These are phyloP conservation scores for Lecanicillium sp. DNA, from an alignment of 2,329 filamentous ascomycete genomes.

Conservation along the genomic window DNA sequence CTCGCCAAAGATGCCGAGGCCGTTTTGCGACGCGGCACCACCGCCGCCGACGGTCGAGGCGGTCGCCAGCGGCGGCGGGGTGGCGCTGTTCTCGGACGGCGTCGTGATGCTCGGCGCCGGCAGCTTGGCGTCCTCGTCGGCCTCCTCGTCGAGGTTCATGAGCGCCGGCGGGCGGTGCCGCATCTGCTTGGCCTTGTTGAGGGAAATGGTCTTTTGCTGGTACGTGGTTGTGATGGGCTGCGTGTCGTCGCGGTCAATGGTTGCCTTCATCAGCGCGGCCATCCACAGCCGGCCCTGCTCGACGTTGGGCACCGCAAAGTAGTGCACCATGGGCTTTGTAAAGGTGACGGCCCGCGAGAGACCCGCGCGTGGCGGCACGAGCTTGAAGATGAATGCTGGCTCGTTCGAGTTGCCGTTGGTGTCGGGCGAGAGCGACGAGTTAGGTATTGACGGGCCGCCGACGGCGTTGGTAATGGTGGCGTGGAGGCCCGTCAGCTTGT, in stretches of 20 bases:
- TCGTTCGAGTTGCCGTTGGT: conserved; percentile 35
- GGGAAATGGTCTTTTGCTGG: conserved; percentile 91
- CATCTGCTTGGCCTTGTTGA: conserved; percentile 81
- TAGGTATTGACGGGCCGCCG: conserved; percentile 27
- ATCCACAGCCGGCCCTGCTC: conserved; percentile 91
- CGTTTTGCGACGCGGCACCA: conserved; percentile 23
- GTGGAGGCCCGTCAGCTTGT: conserved; percentile 82
- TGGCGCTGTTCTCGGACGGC: no score
- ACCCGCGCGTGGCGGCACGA: conserved; percentile 82
- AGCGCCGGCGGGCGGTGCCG: conserved; percentile 83
- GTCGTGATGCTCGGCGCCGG: conserved; percentile 10
- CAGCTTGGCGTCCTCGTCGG: conserved; percentile 20
- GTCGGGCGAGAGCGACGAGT: conserved; percentile 49
- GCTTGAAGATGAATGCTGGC: conserved; percentile 94
- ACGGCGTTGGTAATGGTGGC: conserved; percentile 87
- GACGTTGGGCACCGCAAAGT: conserved; percentile 90
- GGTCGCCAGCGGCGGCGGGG: not conserved
- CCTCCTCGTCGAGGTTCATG: conserved; percentile 55
- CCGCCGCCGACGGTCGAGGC: not conserved
- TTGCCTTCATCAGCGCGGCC: conserved; percentile 97
- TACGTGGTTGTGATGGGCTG: conserved; percentile 83
- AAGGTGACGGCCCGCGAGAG: conserved; percentile 90
- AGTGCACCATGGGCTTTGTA: conserved; percentile 94
- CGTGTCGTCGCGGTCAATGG: conserved; percentile 83
- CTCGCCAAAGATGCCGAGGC: conserved; percentile 36